These are phyloP conservation scores for Thelephora ganbajun DNA, from an alignment of 768 basidiomycete genomes.

Conservation along the genomic window DNA sequence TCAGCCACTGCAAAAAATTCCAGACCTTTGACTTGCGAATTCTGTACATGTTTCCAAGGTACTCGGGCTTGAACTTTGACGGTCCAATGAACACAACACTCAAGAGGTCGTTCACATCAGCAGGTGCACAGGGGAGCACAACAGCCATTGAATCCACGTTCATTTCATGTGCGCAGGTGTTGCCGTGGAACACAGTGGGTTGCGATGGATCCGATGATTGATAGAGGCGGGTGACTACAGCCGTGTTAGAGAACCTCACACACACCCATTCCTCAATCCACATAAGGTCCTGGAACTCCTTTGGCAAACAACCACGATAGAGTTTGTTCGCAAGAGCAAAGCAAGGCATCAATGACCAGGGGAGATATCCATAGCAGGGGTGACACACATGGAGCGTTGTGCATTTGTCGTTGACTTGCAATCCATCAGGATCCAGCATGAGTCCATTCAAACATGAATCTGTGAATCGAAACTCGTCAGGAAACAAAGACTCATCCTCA, in stretches of 20 bases:
- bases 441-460: too few relatives aligned
- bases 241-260: slow-evolving; percentile 14
- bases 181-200: slow-evolving; percentile 18
- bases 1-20: slow-evolving; percentile 14
- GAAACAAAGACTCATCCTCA: too few relatives aligned
- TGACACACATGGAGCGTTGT: too few relatives aligned
- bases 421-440: too few relatives aligned
- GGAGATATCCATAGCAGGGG: too few relatives aligned
- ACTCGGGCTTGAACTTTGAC: slow-evolving; percentile 7
- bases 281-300: background rate
- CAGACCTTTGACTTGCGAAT: slow-evolving; percentile 14
- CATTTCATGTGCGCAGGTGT: slow-evolving; percentile 21
- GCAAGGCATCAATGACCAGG: too few relatives aligned
- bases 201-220: slow-evolving; percentile 11
- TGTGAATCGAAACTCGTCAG: too few relatives aligned
- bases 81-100: slow-evolving; percentile 19
- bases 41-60: slow-evolving; percentile 10
- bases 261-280: slow-evolving; percentile 6
- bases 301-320: background rate
- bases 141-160: slow-evolving; percentile 18
- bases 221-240: slow-evolving; percentile 16
- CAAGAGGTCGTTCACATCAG: slow-evolving; percentile 14
- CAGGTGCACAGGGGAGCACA: slow-evolving; percentile 14
- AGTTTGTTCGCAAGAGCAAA: background rate
- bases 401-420: too few relatives aligned